Evolutionary conservation across 768 basidiomycete genomes (phyloP).

Genomic region (Cytidiella melzeri): DNA sequence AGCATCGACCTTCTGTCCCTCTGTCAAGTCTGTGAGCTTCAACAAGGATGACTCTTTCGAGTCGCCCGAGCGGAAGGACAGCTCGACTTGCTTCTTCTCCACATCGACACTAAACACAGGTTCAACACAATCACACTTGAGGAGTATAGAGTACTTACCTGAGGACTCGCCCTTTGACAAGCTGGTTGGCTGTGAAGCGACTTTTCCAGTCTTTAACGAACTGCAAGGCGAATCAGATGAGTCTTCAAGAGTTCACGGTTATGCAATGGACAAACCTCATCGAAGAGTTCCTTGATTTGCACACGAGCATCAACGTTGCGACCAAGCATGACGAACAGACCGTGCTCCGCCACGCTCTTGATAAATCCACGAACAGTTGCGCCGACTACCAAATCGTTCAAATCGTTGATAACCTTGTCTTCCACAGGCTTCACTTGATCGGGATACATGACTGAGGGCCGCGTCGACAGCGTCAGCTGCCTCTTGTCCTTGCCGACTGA

Average conservation of each 20-base stretch:
- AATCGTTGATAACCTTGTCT: constrained; percentile 61
- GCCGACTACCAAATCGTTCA: constrained; percentile 64
- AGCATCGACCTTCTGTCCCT: constrained; percentile 79
- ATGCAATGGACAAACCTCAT: constrained; percentile 46
- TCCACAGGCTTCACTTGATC: constrained; percentile 41
- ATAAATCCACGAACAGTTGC: constrained; percentile 82
- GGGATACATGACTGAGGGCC: constrained; percentile 62
- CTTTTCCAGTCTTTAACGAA: constrained; percentile 95
- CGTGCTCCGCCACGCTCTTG: constrained; percentile 81
- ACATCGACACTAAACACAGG: constrained; percentile 52
- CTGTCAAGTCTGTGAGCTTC: constrained; percentile 50
- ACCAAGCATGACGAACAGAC: constrained; percentile 84
- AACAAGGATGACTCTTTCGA: constrained; percentile 31
- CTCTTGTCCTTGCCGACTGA: constrained; percentile 59
- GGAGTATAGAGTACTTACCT: constrained; percentile 39
- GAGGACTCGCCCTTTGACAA: constrained; percentile 82
- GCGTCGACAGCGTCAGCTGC: constrained; percentile 74
- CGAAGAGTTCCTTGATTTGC: constrained; percentile 90
- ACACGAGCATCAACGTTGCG: constrained; percentile 84
- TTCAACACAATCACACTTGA: too few species aligned
- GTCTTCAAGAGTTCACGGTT: not conserved
- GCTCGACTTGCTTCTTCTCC: constrained; percentile 76
- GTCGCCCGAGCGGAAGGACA: constrained; percentile 77
- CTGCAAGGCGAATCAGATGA: constrained; percentile 34
- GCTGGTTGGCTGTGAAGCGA: constrained; percentile 69